Base-by-base conservation (phyloP, 2,329 filamentous ascomycete genomes). In the Endoconidiophora polonica region DNA sequence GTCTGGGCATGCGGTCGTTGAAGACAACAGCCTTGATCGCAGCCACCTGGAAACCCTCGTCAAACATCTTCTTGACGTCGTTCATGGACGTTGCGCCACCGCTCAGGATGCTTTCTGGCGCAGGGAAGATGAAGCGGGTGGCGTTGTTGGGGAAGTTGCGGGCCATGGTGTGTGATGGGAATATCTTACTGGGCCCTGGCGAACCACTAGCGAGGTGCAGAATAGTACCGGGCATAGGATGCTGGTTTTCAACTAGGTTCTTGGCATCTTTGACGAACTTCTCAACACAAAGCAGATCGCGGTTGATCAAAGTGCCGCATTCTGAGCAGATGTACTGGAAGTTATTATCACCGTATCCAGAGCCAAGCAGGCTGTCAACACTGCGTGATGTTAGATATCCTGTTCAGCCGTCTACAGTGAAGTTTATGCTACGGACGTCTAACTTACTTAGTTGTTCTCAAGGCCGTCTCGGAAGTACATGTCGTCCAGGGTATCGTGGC, bases 151-250 rank as follows among this genome's bases (percentile, higher is more conserved):
- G 76, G 54, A 81, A 79, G 0, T 68, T 67, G 9, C 68, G 65
- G 5, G 59, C 53, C 44, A 20, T 39, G 16, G 9, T 38, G 16
- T 37, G 37, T 20, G 22, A 22, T 7, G 10, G 5, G 12, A 33
- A 9, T 5, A 18, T 26, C 18, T 44, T 10, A 3, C 41, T 10
- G 16, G 16, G 26, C 9, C 18, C 59, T 0, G 77, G 74, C 14
- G 66, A 61, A 0, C 82, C 83, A 0, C 58, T 67, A 1, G 63
- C 60, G 0, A 70, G 59, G 6, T 75, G 67, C 5, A 86, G 66
- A 3, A 86, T 60, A 0, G 82, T 86, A 1, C 83, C 82, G 0
- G 80, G 77, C 68, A 88, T 76, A 0, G 81, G 77, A 1, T 64
- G 59, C 12, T 67, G 56, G 3, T 68, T 56, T 2, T 61, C 53